These are phyloP conservation scores for Camellia oleifera DNA, from an alignment of 179 eudicot species.

Conservation along the genomic window DNA sequence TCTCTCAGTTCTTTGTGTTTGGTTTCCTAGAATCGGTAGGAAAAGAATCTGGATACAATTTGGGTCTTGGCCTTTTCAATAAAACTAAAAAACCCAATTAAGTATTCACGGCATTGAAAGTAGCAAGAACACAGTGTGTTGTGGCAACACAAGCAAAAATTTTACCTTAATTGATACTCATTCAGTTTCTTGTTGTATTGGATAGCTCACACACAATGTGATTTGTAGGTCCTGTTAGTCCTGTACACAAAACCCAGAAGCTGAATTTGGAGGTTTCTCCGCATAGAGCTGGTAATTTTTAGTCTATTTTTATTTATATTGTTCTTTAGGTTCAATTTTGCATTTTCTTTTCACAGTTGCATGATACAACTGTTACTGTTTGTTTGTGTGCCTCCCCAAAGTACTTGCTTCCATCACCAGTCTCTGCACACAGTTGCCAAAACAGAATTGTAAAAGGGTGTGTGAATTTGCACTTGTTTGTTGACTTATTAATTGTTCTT, in stretches of 20 bases:
- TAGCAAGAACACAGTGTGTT: background rate
- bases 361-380: background rate
- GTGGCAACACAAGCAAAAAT: background rate
- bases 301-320: background rate
- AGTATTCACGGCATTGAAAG: background rate
- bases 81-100: background rate
- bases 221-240: slow-evolving; percentile 28
- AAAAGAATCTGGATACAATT: background rate
- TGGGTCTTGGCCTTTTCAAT: background rate
- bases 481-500: slow-evolving; percentile 8
- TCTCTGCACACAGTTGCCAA: background rate
- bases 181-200: background rate
- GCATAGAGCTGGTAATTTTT: slow-evolving; percentile 79
- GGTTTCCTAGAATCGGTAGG: background rate
- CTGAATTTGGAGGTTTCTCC: slow-evolving; percentile 86
- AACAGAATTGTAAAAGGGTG: background rate
- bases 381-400: background rate
- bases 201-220: background rate
- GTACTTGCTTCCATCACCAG: background rate
- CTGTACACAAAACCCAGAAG: slow-evolving; percentile 40
- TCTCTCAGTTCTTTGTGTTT: slow-evolving; percentile 1
- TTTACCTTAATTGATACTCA: background rate
- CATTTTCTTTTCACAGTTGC: background rate
- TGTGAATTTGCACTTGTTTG: background rate
- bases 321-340: background rate